Evolutionary conservation across 2,329 filamentous ascomycete genomes (phyloP), one percentile per base, ranked within the genome.

Genomic region (Xylariaceae sp.): DNA sequence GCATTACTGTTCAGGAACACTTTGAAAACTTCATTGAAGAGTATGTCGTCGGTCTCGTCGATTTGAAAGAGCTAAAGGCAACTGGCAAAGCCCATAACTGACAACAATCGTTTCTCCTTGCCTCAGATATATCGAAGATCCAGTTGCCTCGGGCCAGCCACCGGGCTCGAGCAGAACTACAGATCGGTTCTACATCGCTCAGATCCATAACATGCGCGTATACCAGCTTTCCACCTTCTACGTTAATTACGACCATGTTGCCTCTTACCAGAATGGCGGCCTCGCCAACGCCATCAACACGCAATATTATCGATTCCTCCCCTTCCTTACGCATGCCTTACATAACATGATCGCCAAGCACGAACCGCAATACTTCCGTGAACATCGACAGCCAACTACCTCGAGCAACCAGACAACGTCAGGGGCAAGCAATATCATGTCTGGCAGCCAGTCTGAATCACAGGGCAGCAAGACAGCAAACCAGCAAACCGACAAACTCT

Each of bases 401-500:
- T 87, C 87, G 12, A 88, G 87, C 57, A 85, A 83, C 51, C 79
- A 85, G 60, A 83, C 88, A 1, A 86, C 85, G 4, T 86, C 89
- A 0, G 85, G 80, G 29, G 76, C 77, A 31, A 86, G 83, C 65
- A 81, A 83, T 55, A 74, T 79, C 37, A 83, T 83, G 52, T 82
- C 81, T 6, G 79, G 76, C 37, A 85, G 77, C 65, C 81, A 86
- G 65, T 80, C 81, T 12, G 86, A 89, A 53, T 76, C 73, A 12
- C 79, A 85, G 42, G 82, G 84, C 44, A 83, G 85, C 64, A 87
- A 89, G 73, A 95, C 89, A 32, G 84, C 86, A 53, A 90, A 96
- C 70, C 91, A 96, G 71, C 91, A 96, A 74, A 96, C 94, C 0
- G 94, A 99, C 74, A 96, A 95, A 76, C 79, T 99, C 39, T 97